phyloP scores from a whole-genome alignment of 441 rosid genomes.

The Syzygium syzygioides region DNA sequence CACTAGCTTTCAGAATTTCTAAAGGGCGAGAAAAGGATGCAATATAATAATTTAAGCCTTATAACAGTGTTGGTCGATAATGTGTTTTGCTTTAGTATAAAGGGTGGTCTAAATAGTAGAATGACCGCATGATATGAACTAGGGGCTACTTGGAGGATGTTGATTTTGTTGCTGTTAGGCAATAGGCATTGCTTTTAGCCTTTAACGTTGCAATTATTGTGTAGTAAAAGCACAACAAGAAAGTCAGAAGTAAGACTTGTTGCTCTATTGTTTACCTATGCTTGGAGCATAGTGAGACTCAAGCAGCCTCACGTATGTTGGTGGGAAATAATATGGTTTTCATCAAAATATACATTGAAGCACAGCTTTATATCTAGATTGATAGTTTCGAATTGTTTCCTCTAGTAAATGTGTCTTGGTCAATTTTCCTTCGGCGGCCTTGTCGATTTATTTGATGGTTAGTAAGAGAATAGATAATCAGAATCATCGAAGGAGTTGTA shows the following conservation, averaged over 20 bases:
- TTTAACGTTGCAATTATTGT: background rate
- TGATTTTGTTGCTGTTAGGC: background rate
- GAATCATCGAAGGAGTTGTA: background rate
- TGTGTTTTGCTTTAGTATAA: background rate
- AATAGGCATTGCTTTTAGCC: background rate
- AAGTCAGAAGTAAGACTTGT: background rate
- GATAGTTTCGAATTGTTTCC: background rate
- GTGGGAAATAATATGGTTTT: background rate
- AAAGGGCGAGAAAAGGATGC: background rate
- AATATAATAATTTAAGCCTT: background rate
- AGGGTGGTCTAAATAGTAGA: background rate
- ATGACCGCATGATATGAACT: background rate
- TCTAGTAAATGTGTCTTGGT: background rate
- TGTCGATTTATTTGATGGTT: background rate
- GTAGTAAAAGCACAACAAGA: background rate
- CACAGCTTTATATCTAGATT: background rate
- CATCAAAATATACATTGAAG: background rate
- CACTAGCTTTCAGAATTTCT: background rate
- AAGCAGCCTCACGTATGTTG: background rate
- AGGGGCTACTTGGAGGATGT: background rate
- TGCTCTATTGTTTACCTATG: background rate
- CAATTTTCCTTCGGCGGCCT: background rate
- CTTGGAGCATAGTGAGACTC: background rate
- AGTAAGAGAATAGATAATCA: background rate
- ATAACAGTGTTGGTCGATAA: background rate